Base-by-base conservation (phyloP, 2,329 filamentous ascomycete genomes). In the Colletotrichum scovillei region DNA sequence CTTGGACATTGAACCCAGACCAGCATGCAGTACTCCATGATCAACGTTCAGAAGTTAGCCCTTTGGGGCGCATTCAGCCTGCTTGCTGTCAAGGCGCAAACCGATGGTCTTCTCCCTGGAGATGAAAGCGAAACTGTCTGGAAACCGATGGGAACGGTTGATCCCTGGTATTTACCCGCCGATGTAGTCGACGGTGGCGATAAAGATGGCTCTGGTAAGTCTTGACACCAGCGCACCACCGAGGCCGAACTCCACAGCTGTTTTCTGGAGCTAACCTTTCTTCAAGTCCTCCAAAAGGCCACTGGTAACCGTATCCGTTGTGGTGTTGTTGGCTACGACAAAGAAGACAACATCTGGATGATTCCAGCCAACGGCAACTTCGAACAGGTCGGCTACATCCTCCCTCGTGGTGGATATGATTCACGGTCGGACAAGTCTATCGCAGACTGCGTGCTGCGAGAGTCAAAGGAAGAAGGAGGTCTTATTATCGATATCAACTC, bases 331-430 rank as follows among this genome's bases (percentile, higher is more conserved):
- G 28, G 52, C 9, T 16, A 38, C 30, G 63, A 58, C 22, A 30
- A 42, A 5, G 19, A 42, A 3, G 30, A 24, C 35, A 58, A 66
- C 4, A 38, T 66, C 3, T 56, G 63, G 52, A 66, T 42, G 6
- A 66, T 66, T 24, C 63, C 63, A 4, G 63, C 52, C 16, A 38
- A 57, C 9, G 16, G 22, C 30, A 28, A 57, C 32, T 58, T 66
- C 24, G 52, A 38, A 3, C n/a, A 56, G 9, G 52, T 66, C 14
- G 63, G 63, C 1, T 66, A 66, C 32, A 66, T 66, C 12, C 22
- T 66, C 3, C 63, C 63, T 11, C 63, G 63, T 0, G 63, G 63
- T 12, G 63, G 63, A 24, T 66, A 66, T 30, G 63, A 66, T 30
- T 56, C 49, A 12, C 32, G 49, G 22, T 46, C 30, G 4, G 63